Percentiles rank a stretch among this genome's conserved stretches.
These are phyloP conservation scores for Raphanus sativus DNA, from an alignment of 345 rosid genomes.

Conservation along the genomic window DNA sequence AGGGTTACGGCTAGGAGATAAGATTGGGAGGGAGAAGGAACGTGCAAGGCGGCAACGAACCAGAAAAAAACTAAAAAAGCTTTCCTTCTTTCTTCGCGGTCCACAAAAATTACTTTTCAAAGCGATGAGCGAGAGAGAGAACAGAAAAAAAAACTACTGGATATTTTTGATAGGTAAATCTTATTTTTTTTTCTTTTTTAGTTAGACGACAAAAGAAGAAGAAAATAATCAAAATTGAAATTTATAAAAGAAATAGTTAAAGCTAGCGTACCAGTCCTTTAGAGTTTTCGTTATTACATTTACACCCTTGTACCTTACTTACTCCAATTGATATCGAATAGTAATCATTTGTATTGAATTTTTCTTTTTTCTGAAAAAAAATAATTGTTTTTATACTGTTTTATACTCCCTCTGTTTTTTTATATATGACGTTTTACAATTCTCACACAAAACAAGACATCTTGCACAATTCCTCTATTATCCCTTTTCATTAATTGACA, in stretches of 20 bases:
- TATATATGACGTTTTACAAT: no score
- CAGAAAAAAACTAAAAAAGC: slow-evolving; percentile 27
- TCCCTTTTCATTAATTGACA: no score
- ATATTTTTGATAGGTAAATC: background rate
- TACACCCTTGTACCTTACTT: background rate
- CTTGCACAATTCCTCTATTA: no score
- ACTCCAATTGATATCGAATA: background rate
- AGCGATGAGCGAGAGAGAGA: slow-evolving; percentile 19
- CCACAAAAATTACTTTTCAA: slow-evolving; percentile 50
- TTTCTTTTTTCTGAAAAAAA: no score
- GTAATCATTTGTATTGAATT: background rate
- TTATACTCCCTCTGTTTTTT: no score
- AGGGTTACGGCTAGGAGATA: slow-evolving; percentile 53
- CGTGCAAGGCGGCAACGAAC: slow-evolving; percentile 63
- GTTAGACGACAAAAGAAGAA: background rate
- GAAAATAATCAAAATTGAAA: background rate
- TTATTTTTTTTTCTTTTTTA: background rate
- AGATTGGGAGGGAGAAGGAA: slow-evolving; percentile 37
- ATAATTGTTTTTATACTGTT: no score
- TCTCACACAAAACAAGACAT: no score
- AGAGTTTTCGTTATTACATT: background rate
- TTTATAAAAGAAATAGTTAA: background rate
- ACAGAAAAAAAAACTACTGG: slow-evolving; percentile 7
- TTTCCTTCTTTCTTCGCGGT: slow-evolving; percentile 49
- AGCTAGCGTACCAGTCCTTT: background rate